Conservation (phyloP, 2,329 filamentous ascomycete genomes). For the Neofusicoccum ribis region DNA sequence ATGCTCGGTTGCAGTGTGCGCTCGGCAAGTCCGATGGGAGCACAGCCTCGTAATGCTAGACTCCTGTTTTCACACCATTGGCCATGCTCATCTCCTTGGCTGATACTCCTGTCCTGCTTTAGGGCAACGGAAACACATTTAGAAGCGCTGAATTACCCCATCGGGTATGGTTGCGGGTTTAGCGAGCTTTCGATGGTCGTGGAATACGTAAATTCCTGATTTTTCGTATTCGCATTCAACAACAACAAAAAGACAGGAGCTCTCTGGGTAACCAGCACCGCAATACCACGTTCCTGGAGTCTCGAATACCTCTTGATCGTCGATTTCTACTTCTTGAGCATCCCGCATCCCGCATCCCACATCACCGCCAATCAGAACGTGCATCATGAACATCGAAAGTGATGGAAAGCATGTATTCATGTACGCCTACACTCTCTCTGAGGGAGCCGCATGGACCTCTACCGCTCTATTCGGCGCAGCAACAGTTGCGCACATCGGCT, state of each 20-base stretch:
- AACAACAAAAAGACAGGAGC: no score
- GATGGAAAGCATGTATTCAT: no score
- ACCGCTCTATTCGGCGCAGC: conserved; percentile 29
- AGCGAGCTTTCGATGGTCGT: neutral
- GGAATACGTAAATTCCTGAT: conserved; percentile 1
- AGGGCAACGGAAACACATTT: neutral
- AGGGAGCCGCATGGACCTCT: conserved; percentile 30
- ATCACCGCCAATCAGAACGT: no score
- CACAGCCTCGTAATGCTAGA: neutral
- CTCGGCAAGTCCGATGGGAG: no score
- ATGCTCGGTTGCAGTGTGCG: no score
- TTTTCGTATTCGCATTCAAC: neutral
- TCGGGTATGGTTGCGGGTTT: neutral
- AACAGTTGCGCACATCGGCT: conserved; percentile 38
- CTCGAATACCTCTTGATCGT: no score
- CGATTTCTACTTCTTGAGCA: neutral
- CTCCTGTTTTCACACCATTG: neutral
- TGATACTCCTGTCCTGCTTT: neutral
- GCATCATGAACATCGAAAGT: neutral
- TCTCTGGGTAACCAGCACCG: no score
- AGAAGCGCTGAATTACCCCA: neutral
- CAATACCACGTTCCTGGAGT: no score
- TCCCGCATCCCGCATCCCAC: neutral
- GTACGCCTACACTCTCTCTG: no score
- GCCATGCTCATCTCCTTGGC: neutral